Evolutionary conservation across 208 protist species (phyloP).

Genomic region (Trypanosoma melophagium): DNA sequence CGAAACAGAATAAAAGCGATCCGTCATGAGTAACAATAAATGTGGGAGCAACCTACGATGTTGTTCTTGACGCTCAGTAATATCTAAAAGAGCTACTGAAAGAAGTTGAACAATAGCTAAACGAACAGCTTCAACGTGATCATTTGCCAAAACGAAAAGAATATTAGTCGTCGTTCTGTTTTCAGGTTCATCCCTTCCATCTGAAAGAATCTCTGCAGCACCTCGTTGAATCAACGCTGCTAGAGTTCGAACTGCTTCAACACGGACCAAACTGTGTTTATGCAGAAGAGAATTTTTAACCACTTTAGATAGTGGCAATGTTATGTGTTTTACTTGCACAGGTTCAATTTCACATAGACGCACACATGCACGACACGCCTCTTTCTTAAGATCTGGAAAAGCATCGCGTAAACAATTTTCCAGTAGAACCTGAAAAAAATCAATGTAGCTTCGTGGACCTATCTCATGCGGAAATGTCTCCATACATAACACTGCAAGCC

Average conservation of each 20-base stretch:
- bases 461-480: conserved; percentile 87
- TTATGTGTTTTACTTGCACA: conserved; percentile 67
- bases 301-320: conserved; percentile 58
- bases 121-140: conserved; percentile 78
- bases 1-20: conserved; percentile 60
- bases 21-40: conserved; percentile 73
- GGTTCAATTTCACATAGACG: conserved; percentile 79
- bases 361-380: conserved; percentile 63
- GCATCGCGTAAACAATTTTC: conserved; percentile 81
- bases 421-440: conserved; percentile 86
- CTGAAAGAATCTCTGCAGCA: conserved; percentile 65
- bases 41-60: conserved; percentile 80
- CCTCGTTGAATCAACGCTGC: conserved; percentile 69
- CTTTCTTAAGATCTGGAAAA: conserved; percentile 85
- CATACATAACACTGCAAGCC: conserved; percentile 67
- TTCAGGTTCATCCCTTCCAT: conserved; percentile 62
- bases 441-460: conserved; percentile 81
- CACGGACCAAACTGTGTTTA: conserved; percentile 84
- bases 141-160: conserved; percentile 81
- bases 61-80: conserved; percentile 78
- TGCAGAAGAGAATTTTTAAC: conserved; percentile 77
- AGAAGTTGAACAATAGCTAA: conserved; percentile 57
- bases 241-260: conserved; percentile 57
- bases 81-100: conserved; percentile 66
- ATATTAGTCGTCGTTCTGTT: conserved; percentile 51